Evolutionary conservation across 2,329 filamentous ascomycete species (phyloP), one percentile per base, ranked within the genome.

Genomic region (Colletotrichum chlorophyti): DNA sequence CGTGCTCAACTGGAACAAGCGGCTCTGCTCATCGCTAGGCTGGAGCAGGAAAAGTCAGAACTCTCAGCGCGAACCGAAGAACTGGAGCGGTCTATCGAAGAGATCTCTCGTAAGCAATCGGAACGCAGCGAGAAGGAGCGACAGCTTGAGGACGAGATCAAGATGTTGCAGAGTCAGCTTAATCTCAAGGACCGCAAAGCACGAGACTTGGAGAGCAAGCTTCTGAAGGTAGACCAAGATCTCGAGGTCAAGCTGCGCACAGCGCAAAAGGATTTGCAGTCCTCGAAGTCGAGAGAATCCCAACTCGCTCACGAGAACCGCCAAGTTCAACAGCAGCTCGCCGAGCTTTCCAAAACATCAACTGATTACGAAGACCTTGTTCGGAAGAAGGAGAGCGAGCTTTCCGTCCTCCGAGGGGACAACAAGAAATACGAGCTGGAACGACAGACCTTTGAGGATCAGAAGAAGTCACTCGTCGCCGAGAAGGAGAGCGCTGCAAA

Each of bases 311-410:
- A 89, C 5, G 94, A 99, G 69, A 96, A 96, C 65, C 84, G 87
- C 11, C 87, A 90, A 40, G 85, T 96, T 42, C 89, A 96, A 51
- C 86, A 93, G 66, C 93, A 97, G 67, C 87, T 99, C 50, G 84
- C 90, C 0, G 88, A 97, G 64, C 79, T 99, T 15, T 95, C 95
- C 0, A 88, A 91, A 45, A 97, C 94, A 0, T 97, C 94, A 1
- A 96, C 93, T 0, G 92, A 93, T 69, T 98, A 97, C 64, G 95
- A 99, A 73, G 94, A 98, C 66, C 84, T 98, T 38, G 90, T 99
- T 21, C 85, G 93, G 21, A 89, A 91, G 58, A 99, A 98, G 72
- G 95, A 99, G 70, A 97, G 93, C 71, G 96, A 99, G 69, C 79
- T 99, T 17, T 84, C 89, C 1, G 83, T 98, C 41, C 82, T 98